Evolutionary conservation across 257 asterid species (phyloP), one percentile per base, ranked within the genome.

Genomic region (Solanum sejunctum): DNA sequence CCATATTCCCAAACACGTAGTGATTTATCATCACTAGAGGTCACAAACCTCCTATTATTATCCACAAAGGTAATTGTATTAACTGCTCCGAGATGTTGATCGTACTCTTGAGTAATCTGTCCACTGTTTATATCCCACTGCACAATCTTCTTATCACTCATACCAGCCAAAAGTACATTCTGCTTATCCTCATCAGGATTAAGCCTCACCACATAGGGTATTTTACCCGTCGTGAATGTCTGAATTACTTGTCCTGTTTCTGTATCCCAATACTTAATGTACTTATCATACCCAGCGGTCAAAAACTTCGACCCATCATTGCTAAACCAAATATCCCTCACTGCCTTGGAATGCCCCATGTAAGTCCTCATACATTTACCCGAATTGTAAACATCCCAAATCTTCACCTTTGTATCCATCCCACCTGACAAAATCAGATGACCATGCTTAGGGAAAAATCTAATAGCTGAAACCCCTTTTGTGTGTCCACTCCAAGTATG

Each of bases 401-500:
- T 97, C 90, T 97, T 97, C 90, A 95, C 96, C 88, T 97, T 97
- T 5, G 98, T 87, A 88, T 97, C 99, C 98, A 97, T 95, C 45
- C 98, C 98, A 21, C 98, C 99, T 17, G 99, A 97, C 85, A 97
- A 84, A 82, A 97, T 88, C 95, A 97, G 90, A 90, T 97, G 98
- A 52, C 99, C 99, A 58, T 91, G 92, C 83, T 93, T 92, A 6
- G 99, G 99, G 93, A 95, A 97, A 83, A 97, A 97, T 87, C 99
- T 89, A 84, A 97, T 95, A 13, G 99, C 99, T 0, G 99, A 92
- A 85, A 97, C 99, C 77, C 98, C 99, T 86, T 92, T 95, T 0
- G 98, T 97, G 84, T 97, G 99, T 26, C 99, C 99, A 82, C 96
- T 91, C 99, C 99, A 97, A 0, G 99, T 97, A 85, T 97, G 99